phyloP scores from a whole-genome alignment of 1,284 basidiomycete genomes.

The Malassezia slooffiae region DNA sequence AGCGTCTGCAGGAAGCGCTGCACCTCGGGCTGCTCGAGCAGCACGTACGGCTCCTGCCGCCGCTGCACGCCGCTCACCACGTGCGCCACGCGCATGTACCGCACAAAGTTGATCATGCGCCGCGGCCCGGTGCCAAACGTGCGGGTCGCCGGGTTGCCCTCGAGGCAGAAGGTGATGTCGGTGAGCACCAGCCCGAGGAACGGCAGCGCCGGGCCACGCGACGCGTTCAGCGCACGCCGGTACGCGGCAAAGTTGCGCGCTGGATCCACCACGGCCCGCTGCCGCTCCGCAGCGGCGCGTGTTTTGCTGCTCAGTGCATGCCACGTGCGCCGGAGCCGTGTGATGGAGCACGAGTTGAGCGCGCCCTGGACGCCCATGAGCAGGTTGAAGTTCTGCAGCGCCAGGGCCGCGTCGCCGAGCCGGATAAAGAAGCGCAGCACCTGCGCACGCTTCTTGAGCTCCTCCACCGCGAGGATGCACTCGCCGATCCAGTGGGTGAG shows the following conservation, averaged over 20 bases:
- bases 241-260: slow-evolving; percentile 86
- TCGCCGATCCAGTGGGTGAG: slow-evolving; percentile 51
- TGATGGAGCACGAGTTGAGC: slow-evolving; percentile 47
- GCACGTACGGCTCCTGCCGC: slow-evolving; percentile 69
- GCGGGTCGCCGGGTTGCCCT: slow-evolving; percentile 79
- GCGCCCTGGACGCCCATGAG: slow-evolving; percentile 49
- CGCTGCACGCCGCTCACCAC: slow-evolving; percentile 68
- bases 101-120: slow-evolving; percentile 83
- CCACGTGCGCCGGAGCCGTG: slow-evolving; percentile 46
- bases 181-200: slow-evolving; percentile 67
- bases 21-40: slow-evolving; percentile 72
- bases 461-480: slow-evolving; percentile 48
- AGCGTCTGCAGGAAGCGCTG: slow-evolving; percentile 57
- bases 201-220: slow-evolving; percentile 34
- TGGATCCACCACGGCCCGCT: slow-evolving; percentile 77
- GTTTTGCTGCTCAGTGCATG: slow-evolving; percentile 77
- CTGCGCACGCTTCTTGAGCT: slow-evolving; percentile 45
- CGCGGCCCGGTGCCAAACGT: slow-evolving; percentile 62
- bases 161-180: slow-evolving; percentile 86
- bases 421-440: slow-evolving; percentile 49
- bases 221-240: slow-evolving; percentile 56
- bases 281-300: slow-evolving; percentile 62
- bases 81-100: slow-evolving; percentile 48
- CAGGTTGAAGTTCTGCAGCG: slow-evolving; percentile 49
- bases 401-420: slow-evolving; percentile 47